Evolutionary conservation across 176 grass and related monocot species (phyloP), one percentile per base, ranked within the genome.

Genomic region (Triticum urartu): DNA sequence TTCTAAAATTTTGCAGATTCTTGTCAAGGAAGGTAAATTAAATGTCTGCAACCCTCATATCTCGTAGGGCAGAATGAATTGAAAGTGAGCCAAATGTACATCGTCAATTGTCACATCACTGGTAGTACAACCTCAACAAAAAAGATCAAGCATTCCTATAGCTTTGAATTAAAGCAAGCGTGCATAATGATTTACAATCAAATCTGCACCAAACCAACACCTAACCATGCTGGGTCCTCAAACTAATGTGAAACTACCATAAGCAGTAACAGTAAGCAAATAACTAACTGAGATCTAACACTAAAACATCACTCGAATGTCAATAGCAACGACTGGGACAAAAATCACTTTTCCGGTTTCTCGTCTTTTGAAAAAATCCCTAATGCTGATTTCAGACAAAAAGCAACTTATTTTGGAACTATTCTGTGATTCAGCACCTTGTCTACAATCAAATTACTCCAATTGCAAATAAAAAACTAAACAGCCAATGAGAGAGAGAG

Each of bases 331-430:
- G 74, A 82, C 63, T 9, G 69, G 43, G 26, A 12, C 26, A 7
- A 36, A 68, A 79, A 81, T 11, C 25, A 77, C 24, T 13, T 72
- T 60, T 28, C 0, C 5, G 5, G 24, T 75, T 67, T 62, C 3
- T 18, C 42, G 24, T 75, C 24, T 50, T 75, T 81, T 22, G 13
- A 21, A 50, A 67, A 72, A 50, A 86, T 43, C 3, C 22, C 34
- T 60, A 67, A 9, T 45, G 82, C 60, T 6, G 14, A 43, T 85
- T 22, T 30, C 28, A 25, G 72, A 28, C 24, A 77, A 36, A 69
- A 61, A 69, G 5, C 26, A 9, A 52, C 72, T 28, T 28, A 32
- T 62, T 90, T 91, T 84, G 81, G 45, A 87, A 50, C 28, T 76
- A 91, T 75, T 7, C 15, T 69, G 26, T 22, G 60, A 56, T 90